These are phyloP conservation scores for Neodidymelliopsis sp. DNA, from an alignment of 2,329 filamentous ascomycete species.

Conservation along the genomic window DNA sequence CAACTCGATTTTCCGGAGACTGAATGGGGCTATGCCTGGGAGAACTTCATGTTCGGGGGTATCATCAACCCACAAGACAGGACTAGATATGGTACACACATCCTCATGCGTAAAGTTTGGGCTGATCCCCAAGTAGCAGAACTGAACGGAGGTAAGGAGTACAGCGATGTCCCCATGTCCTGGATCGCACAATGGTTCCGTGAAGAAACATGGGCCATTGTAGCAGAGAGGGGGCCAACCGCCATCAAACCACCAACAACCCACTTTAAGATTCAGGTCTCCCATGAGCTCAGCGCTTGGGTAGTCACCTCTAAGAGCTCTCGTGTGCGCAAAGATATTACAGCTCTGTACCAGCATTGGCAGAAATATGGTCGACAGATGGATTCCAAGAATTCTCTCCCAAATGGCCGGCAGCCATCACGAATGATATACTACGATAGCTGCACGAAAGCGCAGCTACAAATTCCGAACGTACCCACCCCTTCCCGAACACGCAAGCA, in stretches of 20 bases:
- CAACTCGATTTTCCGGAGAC: conserved; percentile 32
- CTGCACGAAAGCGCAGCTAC: conserved; percentile 20
- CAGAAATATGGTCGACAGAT: background rate
- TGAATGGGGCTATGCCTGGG: conserved; percentile 48
- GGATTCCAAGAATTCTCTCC: background rate
- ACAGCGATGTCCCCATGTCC: conserved; percentile 40
- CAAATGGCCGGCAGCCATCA: background rate
- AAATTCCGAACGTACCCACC: conserved; percentile 24
- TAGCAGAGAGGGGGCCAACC: conserved; percentile 30
- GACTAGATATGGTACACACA: conserved; percentile 21
- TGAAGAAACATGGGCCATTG: conserved; percentile 39
- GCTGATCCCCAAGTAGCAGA: conserved; percentile 19
- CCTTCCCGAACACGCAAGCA: conserved; percentile 17
- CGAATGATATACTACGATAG: conserved; percentile 13
- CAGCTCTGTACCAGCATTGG: conserved; percentile 1
- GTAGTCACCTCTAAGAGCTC: conserved; percentile 25
- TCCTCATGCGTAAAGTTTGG: conserved; percentile 44
- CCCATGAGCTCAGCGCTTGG: conserved; percentile 23
- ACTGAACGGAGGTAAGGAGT: conserved; percentile 37
- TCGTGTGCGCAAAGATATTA: conserved; percentile 24
- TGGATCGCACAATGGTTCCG: conserved; percentile 49
- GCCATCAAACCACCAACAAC: conserved; percentile 29
- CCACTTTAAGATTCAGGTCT: conserved; percentile 35
- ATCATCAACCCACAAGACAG: conserved; percentile 43
- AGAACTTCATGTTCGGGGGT: conserved; percentile 46